Conservation (phyloP, 495 filamentous ascomycete species). For the Parmelia sp. region DNA sequence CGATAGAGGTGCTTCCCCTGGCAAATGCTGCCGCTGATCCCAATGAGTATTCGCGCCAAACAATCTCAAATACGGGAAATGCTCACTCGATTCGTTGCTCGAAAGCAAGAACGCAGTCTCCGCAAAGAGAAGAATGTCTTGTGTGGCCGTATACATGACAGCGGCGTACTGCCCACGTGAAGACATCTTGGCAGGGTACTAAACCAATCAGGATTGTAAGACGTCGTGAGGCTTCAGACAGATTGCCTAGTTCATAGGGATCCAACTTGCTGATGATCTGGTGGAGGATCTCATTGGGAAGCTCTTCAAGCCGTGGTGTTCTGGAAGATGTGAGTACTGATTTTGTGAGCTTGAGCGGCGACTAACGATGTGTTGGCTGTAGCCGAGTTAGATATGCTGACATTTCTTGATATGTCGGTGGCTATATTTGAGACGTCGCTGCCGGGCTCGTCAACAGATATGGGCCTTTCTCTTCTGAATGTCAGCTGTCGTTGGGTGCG, state of each 20-base stretch:
- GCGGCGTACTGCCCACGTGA: conserved; percentile 3
- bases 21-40: not conserved
- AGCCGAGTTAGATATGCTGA: not conserved
- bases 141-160: conserved; percentile 2
- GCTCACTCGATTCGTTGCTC: not conserved
- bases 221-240: not conserved
- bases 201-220: not conserved
- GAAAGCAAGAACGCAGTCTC: not conserved
- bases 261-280: conserved; percentile 1
- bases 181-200: not conserved
- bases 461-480: not conserved
- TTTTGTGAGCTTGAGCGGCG: not conserved
- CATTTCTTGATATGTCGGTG: not conserved
- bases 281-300: not conserved
- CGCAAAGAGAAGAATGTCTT: not conserved
- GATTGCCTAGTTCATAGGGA: not conserved
- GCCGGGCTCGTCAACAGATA: not conserved
- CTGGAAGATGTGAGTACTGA: not conserved
- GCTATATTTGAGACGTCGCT: not conserved
- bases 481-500: not conserved
- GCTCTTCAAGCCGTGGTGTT: not conserved
- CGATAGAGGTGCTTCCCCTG: not conserved
- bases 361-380: not conserved
- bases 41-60: not conserved
- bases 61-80: not conserved